Percentiles rank a stretch among this genome's conserved stretches.
phyloP scores from a whole-genome alignment of 768 basidiomycete genomes.

The Tricholoma furcatifolium region DNA sequence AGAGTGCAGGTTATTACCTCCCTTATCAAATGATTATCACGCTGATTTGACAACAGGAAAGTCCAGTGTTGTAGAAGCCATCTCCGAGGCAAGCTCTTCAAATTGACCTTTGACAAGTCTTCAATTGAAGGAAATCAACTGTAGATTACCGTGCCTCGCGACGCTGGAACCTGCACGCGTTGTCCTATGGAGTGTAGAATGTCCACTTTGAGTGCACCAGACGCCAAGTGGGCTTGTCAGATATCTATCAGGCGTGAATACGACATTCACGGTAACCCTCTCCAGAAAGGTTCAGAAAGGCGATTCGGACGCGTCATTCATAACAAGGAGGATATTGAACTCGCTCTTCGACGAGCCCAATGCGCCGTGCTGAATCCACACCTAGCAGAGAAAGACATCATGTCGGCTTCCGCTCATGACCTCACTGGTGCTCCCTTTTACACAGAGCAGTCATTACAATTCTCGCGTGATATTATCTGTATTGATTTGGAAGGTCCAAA shows the following conservation, averaged over 20 bases:
- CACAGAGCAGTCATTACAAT: constrained; percentile 18
- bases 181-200: constrained; percentile 39
- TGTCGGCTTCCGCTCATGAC: constrained; percentile 22
- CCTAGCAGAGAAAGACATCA: constrained; percentile 4
- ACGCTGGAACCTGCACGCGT: constrained; percentile 46
- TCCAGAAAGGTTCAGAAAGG: constrained; percentile 19
- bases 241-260: constrained; percentile 42
- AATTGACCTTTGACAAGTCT: not conserved
- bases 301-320: constrained; percentile 27
- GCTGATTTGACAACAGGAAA: constrained; percentile 24
- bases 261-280: constrained; percentile 27
- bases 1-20: constrained; percentile 39
- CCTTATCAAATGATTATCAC: not conserved
- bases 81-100: constrained; percentile 38
- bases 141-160: constrained; percentile 48
- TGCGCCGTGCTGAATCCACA: constrained; percentile 21
- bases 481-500: constrained; percentile 38
- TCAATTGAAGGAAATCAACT: not conserved
- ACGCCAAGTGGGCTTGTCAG: constrained; percentile 30
- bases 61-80: constrained; percentile 48
- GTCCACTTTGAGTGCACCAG: constrained; percentile 14
- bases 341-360: constrained; percentile 42
- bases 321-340: constrained; percentile 39
- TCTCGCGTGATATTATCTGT: constrained; percentile 42
- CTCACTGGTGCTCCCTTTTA: constrained; percentile 16